phyloP scores from a whole-genome alignment of 2,329 filamentous ascomycete species.

The Simplicillium sp. region DNA sequence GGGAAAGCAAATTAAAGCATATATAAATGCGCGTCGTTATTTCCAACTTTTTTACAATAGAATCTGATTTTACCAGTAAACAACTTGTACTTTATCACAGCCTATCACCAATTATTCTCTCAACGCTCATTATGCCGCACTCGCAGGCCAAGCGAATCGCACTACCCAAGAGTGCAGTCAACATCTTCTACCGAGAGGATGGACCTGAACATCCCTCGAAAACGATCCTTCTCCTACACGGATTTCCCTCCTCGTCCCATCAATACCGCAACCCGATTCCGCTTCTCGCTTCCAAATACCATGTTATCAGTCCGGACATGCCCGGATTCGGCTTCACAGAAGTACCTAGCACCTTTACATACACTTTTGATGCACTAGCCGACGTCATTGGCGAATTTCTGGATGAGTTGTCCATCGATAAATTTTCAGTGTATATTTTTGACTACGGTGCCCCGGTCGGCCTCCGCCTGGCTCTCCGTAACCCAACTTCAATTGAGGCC shows the following conservation, averaged over 20 bases:
- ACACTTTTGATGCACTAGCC: slow-evolving; percentile 45
- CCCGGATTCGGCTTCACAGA: slow-evolving; percentile 51
- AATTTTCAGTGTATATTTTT: slow-evolving; percentile 50
- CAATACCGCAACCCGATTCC: slow-evolving; percentile 35
- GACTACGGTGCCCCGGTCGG: slow-evolving; percentile 52
- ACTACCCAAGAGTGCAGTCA: slow-evolving; percentile 15
- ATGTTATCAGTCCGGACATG: slow-evolving; percentile 45
- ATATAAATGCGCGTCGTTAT: too few relatives aligned
- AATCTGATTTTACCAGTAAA: too few relatives aligned
- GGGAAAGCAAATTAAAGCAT: too few relatives aligned
- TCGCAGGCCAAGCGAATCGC: neutral
- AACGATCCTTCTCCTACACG: slow-evolving; percentile 32
- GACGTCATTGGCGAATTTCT: slow-evolving; percentile 38
- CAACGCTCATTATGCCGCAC: neutral
- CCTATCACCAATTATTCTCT: too few relatives aligned
- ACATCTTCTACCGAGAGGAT: slow-evolving; percentile 31
- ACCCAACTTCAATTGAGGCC: slow-evolving; percentile 35
- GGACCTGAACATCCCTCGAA: slow-evolving; percentile 15
- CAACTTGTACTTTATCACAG: too few relatives aligned
- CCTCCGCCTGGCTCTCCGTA: slow-evolving; percentile 40
- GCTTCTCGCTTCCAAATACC: slow-evolving; percentile 25
- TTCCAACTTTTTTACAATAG: too few relatives aligned
- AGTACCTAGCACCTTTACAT: slow-evolving; percentile 33
- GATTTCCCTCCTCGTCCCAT: slow-evolving; percentile 33
- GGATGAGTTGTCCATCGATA: slow-evolving; percentile 31